Percentiles rank a stretch among this genome's conserved stretches.
Conservation (phyloP, 768 basidiomycete species). For the Pulveroboletus sp. region DNA sequence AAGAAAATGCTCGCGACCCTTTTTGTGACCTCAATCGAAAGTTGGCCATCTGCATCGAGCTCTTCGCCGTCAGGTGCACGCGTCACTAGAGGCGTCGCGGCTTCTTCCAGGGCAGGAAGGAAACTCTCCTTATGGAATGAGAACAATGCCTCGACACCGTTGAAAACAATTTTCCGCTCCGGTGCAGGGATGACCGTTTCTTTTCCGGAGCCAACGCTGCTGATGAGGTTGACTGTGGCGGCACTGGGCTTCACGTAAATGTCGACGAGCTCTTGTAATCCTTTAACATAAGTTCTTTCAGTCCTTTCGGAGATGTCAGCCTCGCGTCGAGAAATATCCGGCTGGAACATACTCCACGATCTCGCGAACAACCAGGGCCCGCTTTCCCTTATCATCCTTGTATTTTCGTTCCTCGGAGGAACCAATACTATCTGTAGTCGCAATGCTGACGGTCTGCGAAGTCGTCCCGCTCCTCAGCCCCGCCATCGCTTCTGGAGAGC, state of each 20-base stretch:
- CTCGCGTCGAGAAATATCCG: background rate
- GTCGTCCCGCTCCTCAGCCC: constrained; percentile 58
- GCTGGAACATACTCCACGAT: constrained; percentile 73
- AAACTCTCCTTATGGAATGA: constrained; percentile 93
- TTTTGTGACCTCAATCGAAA: constrained; percentile 73
- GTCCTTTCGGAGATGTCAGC: constrained; percentile 53
- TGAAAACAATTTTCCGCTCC: constrained; percentile 91
- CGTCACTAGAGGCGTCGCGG: constrained; percentile 66
- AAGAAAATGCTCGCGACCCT: constrained; percentile 87
- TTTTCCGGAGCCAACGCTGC: constrained; percentile 67
- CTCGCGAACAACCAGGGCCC: constrained; percentile 82
- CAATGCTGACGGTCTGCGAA: constrained; percentile 70
- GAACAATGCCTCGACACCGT: constrained; percentile 84
- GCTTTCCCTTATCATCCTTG: constrained; percentile 87
- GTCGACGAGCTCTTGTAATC: constrained; percentile 89
- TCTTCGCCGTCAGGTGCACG: constrained; percentile 42
- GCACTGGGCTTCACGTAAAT: constrained; percentile 91
- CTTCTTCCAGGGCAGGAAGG: constrained; percentile 83
- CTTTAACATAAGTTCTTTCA: constrained; percentile 91
- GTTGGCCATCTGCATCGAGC: constrained; percentile 66
- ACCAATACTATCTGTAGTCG: constrained; percentile 67
- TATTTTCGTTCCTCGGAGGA: constrained; percentile 81
- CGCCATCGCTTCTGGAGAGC: constrained; percentile 62
- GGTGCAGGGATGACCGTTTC: constrained; percentile 83
- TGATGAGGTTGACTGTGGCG: constrained; percentile 64